These are phyloP conservation scores for Thalassiosira delicatula DNA, from an alignment of 352 stramenopile genomes.

Conservation along the genomic window DNA sequence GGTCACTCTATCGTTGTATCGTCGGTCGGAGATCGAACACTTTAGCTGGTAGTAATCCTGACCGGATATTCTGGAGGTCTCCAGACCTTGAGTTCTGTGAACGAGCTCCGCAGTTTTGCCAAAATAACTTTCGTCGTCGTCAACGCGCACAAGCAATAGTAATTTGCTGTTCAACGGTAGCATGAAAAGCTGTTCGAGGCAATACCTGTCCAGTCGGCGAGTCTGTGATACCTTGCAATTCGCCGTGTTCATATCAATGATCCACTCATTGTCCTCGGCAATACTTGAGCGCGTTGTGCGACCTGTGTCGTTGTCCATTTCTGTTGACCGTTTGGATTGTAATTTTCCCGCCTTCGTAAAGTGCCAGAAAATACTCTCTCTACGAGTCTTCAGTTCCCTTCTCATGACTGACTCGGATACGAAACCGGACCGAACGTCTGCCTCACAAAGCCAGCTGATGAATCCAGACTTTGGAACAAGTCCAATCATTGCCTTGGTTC, in stretches of 20 bases:
- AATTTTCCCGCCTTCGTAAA: neutral
- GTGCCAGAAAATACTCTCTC: neutral
- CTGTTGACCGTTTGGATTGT: neutral
- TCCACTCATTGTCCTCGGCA: neutral
- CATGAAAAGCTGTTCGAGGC: neutral
- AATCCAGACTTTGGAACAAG: neutral
- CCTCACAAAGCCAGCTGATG: neutral
- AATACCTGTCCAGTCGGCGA: neutral
- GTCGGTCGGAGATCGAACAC: neutral
- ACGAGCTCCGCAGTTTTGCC: neutral
- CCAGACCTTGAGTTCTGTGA: neutral
- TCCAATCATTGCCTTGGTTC: slow-evolving; percentile 27
- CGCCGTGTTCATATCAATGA: neutral
- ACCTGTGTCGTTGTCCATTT: neutral
- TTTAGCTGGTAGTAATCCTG: slow-evolving; percentile 2
- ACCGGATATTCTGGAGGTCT: neutral
- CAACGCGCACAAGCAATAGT: neutral
- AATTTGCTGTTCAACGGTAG: neutral
- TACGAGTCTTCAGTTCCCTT: neutral
- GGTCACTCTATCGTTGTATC: neutral
- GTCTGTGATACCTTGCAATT: neutral
- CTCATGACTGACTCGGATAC: neutral
- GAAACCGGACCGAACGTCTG: neutral
- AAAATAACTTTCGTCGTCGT: neutral
- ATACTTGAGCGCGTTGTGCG: neutral